Percentiles rank a stretch among this genome's conserved stretches.
Conservation (phyloP, 352 stramenopile genomes). For the Thraustochytrium striatum region DNA sequence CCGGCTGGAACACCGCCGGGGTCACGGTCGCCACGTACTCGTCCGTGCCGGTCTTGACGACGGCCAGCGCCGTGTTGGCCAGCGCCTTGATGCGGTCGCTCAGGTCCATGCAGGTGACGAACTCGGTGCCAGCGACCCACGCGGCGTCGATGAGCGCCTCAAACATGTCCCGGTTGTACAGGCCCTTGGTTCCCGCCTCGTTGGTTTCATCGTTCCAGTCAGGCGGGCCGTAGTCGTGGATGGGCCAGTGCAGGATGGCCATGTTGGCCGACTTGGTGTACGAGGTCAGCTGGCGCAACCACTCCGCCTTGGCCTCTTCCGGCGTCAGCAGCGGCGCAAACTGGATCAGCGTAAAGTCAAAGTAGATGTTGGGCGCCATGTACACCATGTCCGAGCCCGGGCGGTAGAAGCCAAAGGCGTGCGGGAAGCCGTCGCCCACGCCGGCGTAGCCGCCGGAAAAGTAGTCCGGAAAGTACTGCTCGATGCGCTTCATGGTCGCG, state of each 20-base stretch:
- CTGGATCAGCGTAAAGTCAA: conserved; percentile 38
- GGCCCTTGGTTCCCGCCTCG: conserved; percentile 1
- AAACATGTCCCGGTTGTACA: background rate
- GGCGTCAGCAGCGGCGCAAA: conserved; percentile 27
- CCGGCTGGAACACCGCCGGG: background rate
- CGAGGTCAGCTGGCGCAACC: conserved; percentile 13
- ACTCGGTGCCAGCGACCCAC: conserved; percentile 25
- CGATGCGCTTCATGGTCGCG: background rate
- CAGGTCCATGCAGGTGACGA: conserved; percentile 36
- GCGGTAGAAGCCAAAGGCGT: conserved; percentile 34
- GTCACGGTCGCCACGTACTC: conserved; percentile 14
- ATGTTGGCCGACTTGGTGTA: conserved; percentile 22
- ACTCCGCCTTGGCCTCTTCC: conserved; percentile 2
- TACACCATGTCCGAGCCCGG: conserved; percentile 35
- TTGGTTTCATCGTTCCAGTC: conserved; percentile 13
- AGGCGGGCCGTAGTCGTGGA: conserved; percentile 32
- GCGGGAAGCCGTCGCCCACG: conserved; percentile 13
- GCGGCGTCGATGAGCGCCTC: conserved; percentile 35
- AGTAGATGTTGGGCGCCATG: conserved; percentile 48
- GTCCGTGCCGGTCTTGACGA: conserved; percentile 3
- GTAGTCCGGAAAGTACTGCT: conserved; percentile 32
- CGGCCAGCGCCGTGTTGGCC: background rate
- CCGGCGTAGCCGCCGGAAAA: conserved; percentile 41
- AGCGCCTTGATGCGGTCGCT: conserved; percentile 28
- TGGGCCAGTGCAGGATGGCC: conserved; percentile 16